Conservation (phyloP, 176 grass and related monocot species). For the Phoenix dactylifera region DNA sequence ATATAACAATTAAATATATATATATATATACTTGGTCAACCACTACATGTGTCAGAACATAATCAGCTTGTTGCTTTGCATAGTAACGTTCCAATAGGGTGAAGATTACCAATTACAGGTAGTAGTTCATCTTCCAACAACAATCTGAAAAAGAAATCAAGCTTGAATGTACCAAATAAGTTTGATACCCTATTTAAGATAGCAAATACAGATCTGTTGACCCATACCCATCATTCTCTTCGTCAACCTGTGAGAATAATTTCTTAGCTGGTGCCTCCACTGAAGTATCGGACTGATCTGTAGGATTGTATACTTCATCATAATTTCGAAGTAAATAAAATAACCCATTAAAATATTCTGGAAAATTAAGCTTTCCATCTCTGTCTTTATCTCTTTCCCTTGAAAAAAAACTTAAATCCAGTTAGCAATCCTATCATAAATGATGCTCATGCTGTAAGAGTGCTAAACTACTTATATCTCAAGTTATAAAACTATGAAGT, state of each 20-base stretch:
- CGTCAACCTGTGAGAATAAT: conserved; percentile 70
- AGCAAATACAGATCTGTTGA: conserved; percentile 12
- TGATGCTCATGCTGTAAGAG: conserved; percentile 3
- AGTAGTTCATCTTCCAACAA: conserved; percentile 32
- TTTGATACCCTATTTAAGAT: conserved; percentile 6
- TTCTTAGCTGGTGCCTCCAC: conserved; percentile 63
- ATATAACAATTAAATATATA: background rate
- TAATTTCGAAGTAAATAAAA: conserved; percentile 68
- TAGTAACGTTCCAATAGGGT: background rate
- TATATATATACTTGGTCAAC: background rate
- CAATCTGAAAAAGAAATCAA: conserved; percentile 37
- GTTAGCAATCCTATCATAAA: background rate
- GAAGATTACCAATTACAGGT: conserved; percentile 10
- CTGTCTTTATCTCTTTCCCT: conserved; percentile 90
- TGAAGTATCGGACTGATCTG: conserved; percentile 41
- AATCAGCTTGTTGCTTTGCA: conserved; percentile 32
- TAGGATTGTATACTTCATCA: conserved; percentile 45
- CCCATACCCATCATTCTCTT: conserved; percentile 78
- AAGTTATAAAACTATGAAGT: background rate
- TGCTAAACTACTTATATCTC: background rate
- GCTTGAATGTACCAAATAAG: too few relatives aligned
- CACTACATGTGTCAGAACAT: conserved; percentile 67
- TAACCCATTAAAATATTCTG: conserved; percentile 73
- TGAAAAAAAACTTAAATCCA: conserved; percentile 20
- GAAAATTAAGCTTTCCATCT: conserved; percentile 79